phyloP scores from a whole-genome alignment of 805 yeast genomes.

The Dipodascus albidus region DNA sequence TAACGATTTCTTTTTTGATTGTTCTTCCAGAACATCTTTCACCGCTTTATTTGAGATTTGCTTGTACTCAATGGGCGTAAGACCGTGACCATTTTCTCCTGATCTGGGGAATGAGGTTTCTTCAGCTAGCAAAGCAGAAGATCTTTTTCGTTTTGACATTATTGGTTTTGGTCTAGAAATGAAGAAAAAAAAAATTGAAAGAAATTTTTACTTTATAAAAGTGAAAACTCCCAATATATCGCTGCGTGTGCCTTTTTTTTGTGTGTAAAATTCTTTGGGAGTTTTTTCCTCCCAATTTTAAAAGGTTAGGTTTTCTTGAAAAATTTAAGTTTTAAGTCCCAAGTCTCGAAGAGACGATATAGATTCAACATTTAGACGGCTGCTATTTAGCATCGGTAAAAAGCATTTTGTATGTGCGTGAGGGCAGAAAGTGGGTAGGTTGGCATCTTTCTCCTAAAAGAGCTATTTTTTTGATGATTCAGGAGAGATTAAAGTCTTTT shows the following conservation, averaged over 20 bases:
- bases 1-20: slow-evolving; percentile 11
- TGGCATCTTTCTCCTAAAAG: no score
- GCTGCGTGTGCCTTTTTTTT: no score
- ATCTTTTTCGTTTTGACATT: background rate
- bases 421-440: no score
- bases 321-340: no score
- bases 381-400: no score
- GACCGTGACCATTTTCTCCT: slow-evolving; percentile 58
- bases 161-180: background rate
- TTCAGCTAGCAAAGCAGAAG: slow-evolving; percentile 13
- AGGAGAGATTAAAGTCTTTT: background rate
- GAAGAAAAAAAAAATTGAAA: background rate
- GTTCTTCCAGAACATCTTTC: slow-evolving; percentile 50
- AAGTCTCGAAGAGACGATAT: no score
- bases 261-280: no score
- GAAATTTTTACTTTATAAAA: background rate
- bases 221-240: background rate
- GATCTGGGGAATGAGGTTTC: slow-evolving; percentile 89
- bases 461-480: no score
- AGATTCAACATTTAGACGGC: no score
- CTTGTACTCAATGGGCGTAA: slow-evolving; percentile 83
- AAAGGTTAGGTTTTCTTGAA: no score
- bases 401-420: no score
- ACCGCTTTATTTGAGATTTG: slow-evolving; percentile 90
- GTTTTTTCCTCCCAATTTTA: no score